A percentile compares a stretch with the other conserved stretches of the same genome.
phyloP scores from a whole-genome alignment of 345 rosid genomes.

The Populus euphratica region DNA sequence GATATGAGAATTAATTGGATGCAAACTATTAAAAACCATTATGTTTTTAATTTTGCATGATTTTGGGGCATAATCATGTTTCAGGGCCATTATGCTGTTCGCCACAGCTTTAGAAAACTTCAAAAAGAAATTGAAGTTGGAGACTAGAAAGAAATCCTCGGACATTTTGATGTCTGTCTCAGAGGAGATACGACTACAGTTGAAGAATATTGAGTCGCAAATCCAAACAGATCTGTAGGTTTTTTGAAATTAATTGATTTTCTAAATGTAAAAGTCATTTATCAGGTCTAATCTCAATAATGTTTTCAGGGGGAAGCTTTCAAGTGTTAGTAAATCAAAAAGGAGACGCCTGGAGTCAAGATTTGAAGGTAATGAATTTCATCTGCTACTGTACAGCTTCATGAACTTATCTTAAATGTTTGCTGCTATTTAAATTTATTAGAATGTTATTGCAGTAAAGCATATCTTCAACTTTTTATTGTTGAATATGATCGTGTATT shows the following conservation, averaged over 20 bases:
- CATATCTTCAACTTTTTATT: neutral
- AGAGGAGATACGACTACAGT: slow-evolving; percentile 53
- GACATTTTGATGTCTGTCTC: slow-evolving; percentile 72
- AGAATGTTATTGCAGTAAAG: neutral
- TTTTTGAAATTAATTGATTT: slow-evolving; percentile 17
- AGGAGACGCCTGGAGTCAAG: slow-evolving; percentile 68
- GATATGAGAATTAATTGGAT: neutral
- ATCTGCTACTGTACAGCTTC: neutral
- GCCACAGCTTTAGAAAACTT: slow-evolving; percentile 64
- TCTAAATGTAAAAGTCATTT: slow-evolving; percentile 13
- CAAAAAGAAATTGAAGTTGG: slow-evolving; percentile 58
- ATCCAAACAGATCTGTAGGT: slow-evolving; percentile 71
- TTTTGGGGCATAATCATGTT: slow-evolving; percentile 31
- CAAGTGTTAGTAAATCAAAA: slow-evolving; percentile 56
- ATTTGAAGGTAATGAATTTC: slow-evolving; percentile 55
- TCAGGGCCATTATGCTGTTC: slow-evolving; percentile 65
- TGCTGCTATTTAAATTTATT: neutral
- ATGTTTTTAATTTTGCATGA: slow-evolving; percentile 16
- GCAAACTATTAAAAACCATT: slow-evolving; percentile 2
- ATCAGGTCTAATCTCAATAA: slow-evolving; percentile 21
- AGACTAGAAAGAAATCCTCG: slow-evolving; percentile 63
- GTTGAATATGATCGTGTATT: neutral
- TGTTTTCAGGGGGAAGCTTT: slow-evolving; percentile 56
- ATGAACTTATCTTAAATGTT: neutral
- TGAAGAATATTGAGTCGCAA: slow-evolving; percentile 64